These are phyloP conservation scores for Candida pseudoviswanathii DNA, from an alignment of 1,139 yeast genomes.

Conservation along the genomic window DNA sequence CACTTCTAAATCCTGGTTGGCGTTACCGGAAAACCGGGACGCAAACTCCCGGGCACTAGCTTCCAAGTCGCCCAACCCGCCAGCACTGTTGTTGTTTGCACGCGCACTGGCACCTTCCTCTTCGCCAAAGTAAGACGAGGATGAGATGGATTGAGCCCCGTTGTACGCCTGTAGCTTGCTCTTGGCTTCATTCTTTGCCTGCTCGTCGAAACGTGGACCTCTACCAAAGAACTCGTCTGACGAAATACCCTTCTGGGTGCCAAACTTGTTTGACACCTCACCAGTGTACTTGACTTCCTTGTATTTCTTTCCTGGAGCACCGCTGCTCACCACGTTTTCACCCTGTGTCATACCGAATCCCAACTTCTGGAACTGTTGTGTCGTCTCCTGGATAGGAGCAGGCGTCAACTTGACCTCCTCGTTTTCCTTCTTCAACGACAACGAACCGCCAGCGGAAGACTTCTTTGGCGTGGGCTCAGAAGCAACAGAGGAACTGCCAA, in stretches of 20 bases:
- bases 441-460: conserved; percentile 17
- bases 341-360: conserved; percentile 83
- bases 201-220: conserved; percentile 75
- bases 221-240: conserved; percentile 94
- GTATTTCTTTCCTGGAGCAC: conserved; percentile 36
- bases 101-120: conserved; percentile 51
- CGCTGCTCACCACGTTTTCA: conserved; percentile 34
- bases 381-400: conserved; percentile 51
- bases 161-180: conserved; percentile 75
- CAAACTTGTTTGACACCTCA: conserved; percentile 74
- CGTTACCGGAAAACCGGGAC: conserved; percentile 65
- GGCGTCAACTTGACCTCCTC: conserved; percentile 24
- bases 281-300: conserved; percentile 66
- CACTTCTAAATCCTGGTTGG: conserved; percentile 86
- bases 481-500: conserved; percentile 18
- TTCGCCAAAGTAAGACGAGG: conserved; percentile 91
- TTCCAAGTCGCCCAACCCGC: conserved; percentile 46
- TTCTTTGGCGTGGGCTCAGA: conserved; percentile 10
- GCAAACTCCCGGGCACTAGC: conserved; percentile 69
- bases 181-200: conserved; percentile 77
- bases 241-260: conserved; percentile 89
- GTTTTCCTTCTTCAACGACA: conserved; percentile 13
- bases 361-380: conserved; percentile 73
- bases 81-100: conserved; percentile 25
- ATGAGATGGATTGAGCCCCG: conserved; percentile 89